A percentile compares a stretch with the other conserved stretches of the same genome.
These are phyloP conservation scores for Juglanconis sp. DNA, from an alignment of 2,329 filamentous ascomycete genomes.

Conservation along the genomic window DNA sequence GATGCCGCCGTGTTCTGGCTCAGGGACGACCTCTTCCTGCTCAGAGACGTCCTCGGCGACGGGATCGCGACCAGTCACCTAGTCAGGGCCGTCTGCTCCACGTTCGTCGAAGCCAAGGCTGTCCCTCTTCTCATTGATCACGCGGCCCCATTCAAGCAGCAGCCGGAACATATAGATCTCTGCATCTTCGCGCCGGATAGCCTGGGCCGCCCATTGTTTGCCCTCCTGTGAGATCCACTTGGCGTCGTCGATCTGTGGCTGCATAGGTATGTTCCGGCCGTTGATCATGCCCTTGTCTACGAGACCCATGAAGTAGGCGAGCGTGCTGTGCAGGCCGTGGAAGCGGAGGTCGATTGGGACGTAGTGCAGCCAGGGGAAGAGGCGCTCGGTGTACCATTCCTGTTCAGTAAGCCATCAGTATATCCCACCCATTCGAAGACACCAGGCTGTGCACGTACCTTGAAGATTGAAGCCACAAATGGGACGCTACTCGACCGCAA, in stretches of 20 bases:
- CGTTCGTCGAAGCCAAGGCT: constrained; percentile 18
- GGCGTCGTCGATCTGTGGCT: constrained; percentile 50
- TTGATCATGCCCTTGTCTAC: constrained; percentile 40
- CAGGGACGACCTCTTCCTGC: too few species aligned
- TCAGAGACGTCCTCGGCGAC: too few species aligned
- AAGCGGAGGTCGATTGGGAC: constrained; percentile 73
- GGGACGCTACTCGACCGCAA: constrained; percentile 66
- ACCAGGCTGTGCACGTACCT: constrained; percentile 24
- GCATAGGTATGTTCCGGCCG: constrained; percentile 44
- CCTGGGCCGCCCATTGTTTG: constrained; percentile 60
- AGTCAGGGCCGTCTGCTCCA: not conserved
- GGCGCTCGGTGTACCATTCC: constrained; percentile 74
- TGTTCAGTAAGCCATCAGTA: not conserved
- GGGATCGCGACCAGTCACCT: too few species aligned
- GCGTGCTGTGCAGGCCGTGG: constrained; percentile 69
- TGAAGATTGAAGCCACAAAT: constrained; percentile 69
- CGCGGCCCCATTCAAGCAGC: constrained; percentile 71
- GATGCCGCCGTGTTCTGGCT: too few species aligned
- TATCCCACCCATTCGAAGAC: too few species aligned
- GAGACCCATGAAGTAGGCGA: constrained; percentile 70
- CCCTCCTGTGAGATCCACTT: constrained; percentile 65
- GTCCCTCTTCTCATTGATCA: constrained; percentile 61
- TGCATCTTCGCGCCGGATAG: constrained; percentile 69
- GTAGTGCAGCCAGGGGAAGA: constrained; percentile 77
- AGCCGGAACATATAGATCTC: constrained; percentile 77